Base-by-base conservation (phyloP, 2,329 filamentous ascomycete species). In the Cucurbitaria berberidis region DNA sequence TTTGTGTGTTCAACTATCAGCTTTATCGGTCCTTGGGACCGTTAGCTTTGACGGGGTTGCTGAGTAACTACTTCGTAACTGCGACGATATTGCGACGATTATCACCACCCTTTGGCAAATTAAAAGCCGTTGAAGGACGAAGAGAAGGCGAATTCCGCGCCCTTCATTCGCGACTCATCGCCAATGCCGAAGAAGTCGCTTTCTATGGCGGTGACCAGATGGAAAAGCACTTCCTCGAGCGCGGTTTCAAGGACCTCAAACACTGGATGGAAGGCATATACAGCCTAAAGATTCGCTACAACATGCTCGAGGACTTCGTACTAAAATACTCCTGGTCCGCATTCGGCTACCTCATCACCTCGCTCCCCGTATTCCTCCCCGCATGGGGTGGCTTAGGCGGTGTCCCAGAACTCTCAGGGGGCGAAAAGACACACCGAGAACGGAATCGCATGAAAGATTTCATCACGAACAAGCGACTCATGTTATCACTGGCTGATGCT, bases 241-340 rank as follows among this genome's bases (percentile, higher is more conserved):
- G 87, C 68, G 93, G 96, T 64, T 99, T 97, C 80, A 91, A 89
- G 73, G 95, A 93, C 41, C 81, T 99, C 24, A 95, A 95, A 75
- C 88, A 86, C 59, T 97, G 93, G 90, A 98, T 99, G 93, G 95
- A 99, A 74, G 89, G 91, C 39, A 97, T 99, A 60, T 99, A 99
- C 77, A 93, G 92, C 75, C 86, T 98, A 62, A 97, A 97, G 60
- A 96, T 99, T 62, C 88, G 92, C 15, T 99, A 99, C 80, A 99
- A 98, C 73, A 99, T 99, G 80, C 86, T 99, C 0, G 95, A 99
- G 73, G 95, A 99, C 73, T 96, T 99, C 68, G 91, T 99, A 43
- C 80, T 99, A 54, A 99, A 99, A 74, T 99, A 99, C 73, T 95
- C 91, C 61, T 99, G 95, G 95, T 98, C 93, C 59, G 95, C 95